Percentiles rank a stretch among this genome's conserved stretches.
Evolutionary conservation across 257 asterid genomes (phyloP).

Genomic region (Lycium barbarum): DNA sequence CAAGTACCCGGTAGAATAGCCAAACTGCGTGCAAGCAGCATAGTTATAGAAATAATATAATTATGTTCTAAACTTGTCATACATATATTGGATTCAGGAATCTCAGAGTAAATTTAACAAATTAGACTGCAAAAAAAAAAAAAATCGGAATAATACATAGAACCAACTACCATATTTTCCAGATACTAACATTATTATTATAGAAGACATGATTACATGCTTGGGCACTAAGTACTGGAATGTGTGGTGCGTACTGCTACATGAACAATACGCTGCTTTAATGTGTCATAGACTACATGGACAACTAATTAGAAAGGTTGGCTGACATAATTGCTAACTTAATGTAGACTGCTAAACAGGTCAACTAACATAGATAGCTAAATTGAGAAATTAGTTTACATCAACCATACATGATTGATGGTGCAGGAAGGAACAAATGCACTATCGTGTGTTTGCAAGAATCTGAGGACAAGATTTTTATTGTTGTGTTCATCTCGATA

Average conservation of each 20-base stretch:
- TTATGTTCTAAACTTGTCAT: not conserved
- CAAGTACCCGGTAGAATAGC: not conserved
- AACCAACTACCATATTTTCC: not conserved
- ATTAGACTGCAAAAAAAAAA: not conserved
- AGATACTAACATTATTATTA: not conserved
- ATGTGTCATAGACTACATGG: constrained; percentile 10
- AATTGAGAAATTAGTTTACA: constrained; percentile 1
- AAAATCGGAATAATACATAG: not conserved
- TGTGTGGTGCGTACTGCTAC: not conserved
- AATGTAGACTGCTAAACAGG: not conserved
- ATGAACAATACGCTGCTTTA: not conserved
- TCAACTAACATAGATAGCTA: not conserved
- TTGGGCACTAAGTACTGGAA: not conserved
- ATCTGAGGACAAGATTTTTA: not conserved
- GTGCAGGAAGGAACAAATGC: not conserved
- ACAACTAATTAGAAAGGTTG: not conserved
- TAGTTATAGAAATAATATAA: not conserved
- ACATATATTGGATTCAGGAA: not conserved
- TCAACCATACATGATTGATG: not conserved
- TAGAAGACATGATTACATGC: not conserved
- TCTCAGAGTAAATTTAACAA: not conserved
- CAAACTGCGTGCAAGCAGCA: not conserved
- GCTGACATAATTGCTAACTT: not conserved
- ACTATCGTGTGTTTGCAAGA: not conserved
- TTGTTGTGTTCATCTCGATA: not conserved